Base-by-base conservation (phyloP, 2,329 filamentous ascomycete species). In the Beauveria varroae region DNA sequence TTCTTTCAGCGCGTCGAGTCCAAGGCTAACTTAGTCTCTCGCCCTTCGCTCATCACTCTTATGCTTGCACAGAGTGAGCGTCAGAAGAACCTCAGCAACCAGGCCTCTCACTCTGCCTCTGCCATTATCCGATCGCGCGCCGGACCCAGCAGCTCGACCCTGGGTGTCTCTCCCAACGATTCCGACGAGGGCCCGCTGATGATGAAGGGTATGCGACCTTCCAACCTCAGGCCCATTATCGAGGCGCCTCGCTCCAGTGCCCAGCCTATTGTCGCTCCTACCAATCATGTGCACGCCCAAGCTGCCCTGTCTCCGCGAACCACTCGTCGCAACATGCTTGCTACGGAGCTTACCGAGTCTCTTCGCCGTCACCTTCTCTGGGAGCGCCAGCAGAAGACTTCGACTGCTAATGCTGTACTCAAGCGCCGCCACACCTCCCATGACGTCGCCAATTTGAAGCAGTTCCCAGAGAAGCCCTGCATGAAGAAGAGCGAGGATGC, bases 371-470 rank as follows among this genome's bases (percentile, higher is more conserved):
- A 97, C 68, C 86, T 99, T 18, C 83, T 98, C 18, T 96, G 91
- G 90, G 95, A 99, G 74, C 88, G 95, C 57, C 91, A 96, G 71
- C 93, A 98, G 71, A 96, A 95, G 82, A 91, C 91, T 63, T 89
- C 90, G 40, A 93, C 91, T 8, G 90, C 88, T 68, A 93, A 93
- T 65, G 91, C 93, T 1, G 90, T 93, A 60, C 81, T 96, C 62
- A 96, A 96, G 80, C 86, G 93, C 64, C 83, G 91, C 63, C 92
- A 97, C 72, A 96, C 93, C 8, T 90, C 93, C 2, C 90, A 93
- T 66, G 93, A 97, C 71, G 86, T 97, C 65, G 89, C 90, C 64
- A 96, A 96, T 73, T 81, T 98, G 49, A 89, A 88, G 76, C 86
- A 95, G 73, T 91, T 89, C 69, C 90, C 91, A 5, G 87, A 90